Evolutionary conservation across 495 filamentous ascomycete species (phyloP), one percentile per base, ranked within the genome.

Genomic region (Sordaria brevicollis): DNA sequence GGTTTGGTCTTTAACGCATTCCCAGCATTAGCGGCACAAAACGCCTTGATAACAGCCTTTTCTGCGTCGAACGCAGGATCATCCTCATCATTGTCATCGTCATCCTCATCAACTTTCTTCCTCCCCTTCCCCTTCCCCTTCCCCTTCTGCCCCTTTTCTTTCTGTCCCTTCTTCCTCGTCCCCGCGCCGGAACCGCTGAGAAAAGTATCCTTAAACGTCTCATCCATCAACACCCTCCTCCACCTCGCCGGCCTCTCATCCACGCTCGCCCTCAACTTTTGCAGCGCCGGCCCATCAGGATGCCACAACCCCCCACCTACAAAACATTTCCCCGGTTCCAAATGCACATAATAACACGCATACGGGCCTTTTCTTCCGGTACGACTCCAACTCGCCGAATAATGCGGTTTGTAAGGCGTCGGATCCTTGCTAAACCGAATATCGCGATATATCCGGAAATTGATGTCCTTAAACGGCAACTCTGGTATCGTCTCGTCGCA

Each of bases 331-430:
- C 75, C 76, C 3, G 83, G 83, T 49, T 85, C 83, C 34, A 77
- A 43, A 73, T 84, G 82, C 4, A 84, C 70, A 80, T 94, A 95
- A 77, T 97, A 96, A 69, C 87, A 89, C 15, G 92, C 92, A 76
- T 95, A 95, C 37, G 92, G 90, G 9, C 93, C 92, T 75, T 96
- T 95, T 65, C 90, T 85, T 25, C 93, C 93, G 2, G 92, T 96
- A 15, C 92, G 87, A 65, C 90, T 94, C 90, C 91, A 97, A 62
- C 91, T 92, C 36, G 91, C 92, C 5, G 90, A 91, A 80, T 91
- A 94, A 80, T 93, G 88, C 37, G 91, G 86, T 87, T 95, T 96
- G 79, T 97, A 97, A 1, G 93, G 93, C 2, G 92, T 93, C 36
- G 86, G 91, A 73, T 96, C 90, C 29, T 91, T 87, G 76, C 82